Conservation (phyloP, 2,329 filamentous ascomycete genomes). For the Arthroderma uncinatum region DNA sequence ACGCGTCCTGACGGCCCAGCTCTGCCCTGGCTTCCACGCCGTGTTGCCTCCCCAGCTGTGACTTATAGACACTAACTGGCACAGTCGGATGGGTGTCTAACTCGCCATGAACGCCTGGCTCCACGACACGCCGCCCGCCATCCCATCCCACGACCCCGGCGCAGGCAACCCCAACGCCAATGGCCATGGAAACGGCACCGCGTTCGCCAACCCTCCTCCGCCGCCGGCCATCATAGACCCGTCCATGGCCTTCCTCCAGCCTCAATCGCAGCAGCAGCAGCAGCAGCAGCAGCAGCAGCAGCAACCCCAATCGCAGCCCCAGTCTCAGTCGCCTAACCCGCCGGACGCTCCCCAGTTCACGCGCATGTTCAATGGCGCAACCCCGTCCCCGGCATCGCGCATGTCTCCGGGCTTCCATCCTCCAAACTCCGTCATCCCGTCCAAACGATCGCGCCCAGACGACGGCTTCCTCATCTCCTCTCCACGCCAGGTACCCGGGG, state of each 20-base stretch:
- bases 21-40: too few species aligned
- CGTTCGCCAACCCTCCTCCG: constrained; percentile 9
- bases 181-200: constrained; percentile 4
- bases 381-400: constrained; percentile 51
- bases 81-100: constrained; percentile 16
- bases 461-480: constrained; percentile 69
- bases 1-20: too few species aligned
- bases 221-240: constrained; percentile 33
- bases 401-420: constrained; percentile 68
- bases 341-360: constrained; percentile 45
- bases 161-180: constrained; percentile 29
- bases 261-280: constrained; percentile 13
- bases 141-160: constrained; percentile 40
- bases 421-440: constrained; percentile 72
- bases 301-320: neutral
- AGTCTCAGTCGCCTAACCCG: constrained; percentile 23
- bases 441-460: constrained; percentile 75
- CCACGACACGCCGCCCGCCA: constrained; percentile 35
- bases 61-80: neutral
- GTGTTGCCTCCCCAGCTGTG: too few species aligned
- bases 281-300: neutral
- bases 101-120: constrained; percentile 44
- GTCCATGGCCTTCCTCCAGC: constrained; percentile 38
- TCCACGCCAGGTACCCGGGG: constrained; percentile 62
- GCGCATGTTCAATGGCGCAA: constrained; percentile 65